These are phyloP conservation scores for Mortierella sp. DNA, from an alignment of 371 early-diverging fungal species.

Conservation along the genomic window DNA sequence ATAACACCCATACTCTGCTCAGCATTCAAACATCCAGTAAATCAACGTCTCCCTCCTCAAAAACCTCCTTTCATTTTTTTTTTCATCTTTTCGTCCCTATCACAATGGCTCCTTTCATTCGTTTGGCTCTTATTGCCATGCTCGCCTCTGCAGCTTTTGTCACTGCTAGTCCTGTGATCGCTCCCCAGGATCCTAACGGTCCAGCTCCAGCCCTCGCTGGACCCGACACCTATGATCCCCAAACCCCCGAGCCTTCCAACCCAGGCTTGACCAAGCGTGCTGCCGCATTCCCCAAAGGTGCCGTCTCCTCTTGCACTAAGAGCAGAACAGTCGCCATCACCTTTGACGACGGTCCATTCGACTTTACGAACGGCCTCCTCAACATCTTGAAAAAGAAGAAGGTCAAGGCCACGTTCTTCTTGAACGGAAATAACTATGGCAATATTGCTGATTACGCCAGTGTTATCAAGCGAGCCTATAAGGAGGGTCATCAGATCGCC, in stretches of 20 bases:
- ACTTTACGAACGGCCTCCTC: slow-evolving; percentile 56
- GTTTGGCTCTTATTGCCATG: slow-evolving; percentile 25
- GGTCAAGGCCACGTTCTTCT: slow-evolving; percentile 67
- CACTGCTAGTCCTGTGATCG: slow-evolving; percentile 10
- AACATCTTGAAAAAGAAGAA: slow-evolving; percentile 45
- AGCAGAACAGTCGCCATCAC: slow-evolving; percentile 64
- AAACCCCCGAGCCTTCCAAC: background rate
- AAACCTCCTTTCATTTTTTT: background rate
- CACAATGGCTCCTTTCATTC: slow-evolving; percentile 40
- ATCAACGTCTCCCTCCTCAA: background rate
- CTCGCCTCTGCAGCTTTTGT: slow-evolving; percentile 28
- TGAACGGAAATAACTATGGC: slow-evolving; percentile 67
- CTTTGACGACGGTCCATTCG: slow-evolving; percentile 65
- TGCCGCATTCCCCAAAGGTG: background rate
- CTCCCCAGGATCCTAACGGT: background rate
- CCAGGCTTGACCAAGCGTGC: slow-evolving; percentile 17
- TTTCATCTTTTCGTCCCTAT: background rate
- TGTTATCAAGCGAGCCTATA: slow-evolving; percentile 55
- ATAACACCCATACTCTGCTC: too few relatives aligned
- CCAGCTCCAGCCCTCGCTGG: background rate
- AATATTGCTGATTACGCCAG: slow-evolving; percentile 28
- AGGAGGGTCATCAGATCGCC: slow-evolving; percentile 65
- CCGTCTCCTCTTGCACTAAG: slow-evolving; percentile 41
- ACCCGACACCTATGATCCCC: background rate
- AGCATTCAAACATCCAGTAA: background rate